These are phyloP conservation scores for Oxyria digyna DNA, from an alignment of 148 eudicot species.

Conservation along the genomic window DNA sequence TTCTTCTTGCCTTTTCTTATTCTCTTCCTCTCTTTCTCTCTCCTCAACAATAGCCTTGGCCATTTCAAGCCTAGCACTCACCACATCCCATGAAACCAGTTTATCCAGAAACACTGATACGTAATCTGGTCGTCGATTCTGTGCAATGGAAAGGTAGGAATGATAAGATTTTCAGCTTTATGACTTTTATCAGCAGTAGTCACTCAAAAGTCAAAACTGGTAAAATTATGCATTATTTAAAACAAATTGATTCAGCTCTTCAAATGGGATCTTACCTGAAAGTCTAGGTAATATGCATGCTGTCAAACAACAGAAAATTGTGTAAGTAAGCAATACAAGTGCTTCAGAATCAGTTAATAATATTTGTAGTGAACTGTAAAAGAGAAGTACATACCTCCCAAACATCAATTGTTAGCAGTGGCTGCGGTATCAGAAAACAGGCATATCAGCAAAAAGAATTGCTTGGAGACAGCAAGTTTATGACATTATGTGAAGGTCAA, in stretches of 20 bases:
- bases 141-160: neutral
- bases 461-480: neutral
- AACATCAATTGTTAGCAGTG: conserved; percentile 83
- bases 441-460: neutral
- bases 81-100: conserved; percentile 91
- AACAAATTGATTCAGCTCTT: neutral
- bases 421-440: conserved; percentile 39
- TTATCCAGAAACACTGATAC: conserved; percentile 72
- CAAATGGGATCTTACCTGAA: conserved; percentile 39
- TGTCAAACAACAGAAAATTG: conserved; percentile 18
- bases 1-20: conserved; percentile 3
- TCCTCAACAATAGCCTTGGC: conserved; percentile 55
- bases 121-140: conserved; percentile 91
- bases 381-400: conserved; percentile 58
- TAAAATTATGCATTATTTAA: neutral
- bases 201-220: neutral
- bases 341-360: too few relatives aligned
- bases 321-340: neutral
- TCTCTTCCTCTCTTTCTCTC: conserved; percentile 24
- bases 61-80: conserved; percentile 58
- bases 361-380: neutral
- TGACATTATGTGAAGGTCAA: neutral
- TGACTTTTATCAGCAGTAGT: neutral
- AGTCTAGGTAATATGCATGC: conserved; percentile 97
- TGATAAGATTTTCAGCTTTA: neutral